Base-by-base conservation (phyloP, 208 protist genomes). In the Crithidia mellificae region DNA sequence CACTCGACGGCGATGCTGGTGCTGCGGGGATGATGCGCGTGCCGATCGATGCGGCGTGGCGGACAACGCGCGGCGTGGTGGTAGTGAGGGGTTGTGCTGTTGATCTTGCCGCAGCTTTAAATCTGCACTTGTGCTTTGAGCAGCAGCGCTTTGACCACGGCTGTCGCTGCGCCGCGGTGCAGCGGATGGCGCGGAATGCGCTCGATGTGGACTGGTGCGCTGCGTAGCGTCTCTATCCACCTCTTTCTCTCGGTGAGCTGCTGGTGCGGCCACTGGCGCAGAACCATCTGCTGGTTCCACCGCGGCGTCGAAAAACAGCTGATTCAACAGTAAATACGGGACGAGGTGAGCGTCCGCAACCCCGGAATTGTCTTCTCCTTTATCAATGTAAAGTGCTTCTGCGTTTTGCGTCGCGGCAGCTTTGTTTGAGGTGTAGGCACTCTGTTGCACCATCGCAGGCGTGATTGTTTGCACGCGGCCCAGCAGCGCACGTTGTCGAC, bases 381-480 rank as follows among this genome's bases (percentile, higher is more conserved):
- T 22, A 15, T 58, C 57, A 43, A 2, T 22, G 14, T 32, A 38
- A 11, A 11, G 4, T 46, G n/a, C 41, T 20, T 4, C 41, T 59
- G 22, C 14, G 43, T 34, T 49, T 63, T 39, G 6, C 51, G 54
- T 8, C n/a, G 20, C 27, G 20, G 30, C 34, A 5, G 5, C 34
- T 38, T 5, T 38, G 7, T 5, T 38, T 5, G 34, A 12, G 34
- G 34, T 38, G 34, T 5, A 12, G 34, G 34, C n/a, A n/a, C n/a
- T n/a, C n/a, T 62, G 15, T 41, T 50, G 58, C 30, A 76, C 63
- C 70, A 76, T 76, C 15, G 53, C 39, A 2, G 70, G 41, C 11
- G 70, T 76, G 47, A 76, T 59, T 20, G 30, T 63, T 63, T 76
- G 70, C 27, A 76, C 70, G 38, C 70, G 70, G 19, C 70, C 70